Conservation (phyloP, 2,329 filamentous ascomycete genomes). For the Chaetomiaceae sp. region DNA sequence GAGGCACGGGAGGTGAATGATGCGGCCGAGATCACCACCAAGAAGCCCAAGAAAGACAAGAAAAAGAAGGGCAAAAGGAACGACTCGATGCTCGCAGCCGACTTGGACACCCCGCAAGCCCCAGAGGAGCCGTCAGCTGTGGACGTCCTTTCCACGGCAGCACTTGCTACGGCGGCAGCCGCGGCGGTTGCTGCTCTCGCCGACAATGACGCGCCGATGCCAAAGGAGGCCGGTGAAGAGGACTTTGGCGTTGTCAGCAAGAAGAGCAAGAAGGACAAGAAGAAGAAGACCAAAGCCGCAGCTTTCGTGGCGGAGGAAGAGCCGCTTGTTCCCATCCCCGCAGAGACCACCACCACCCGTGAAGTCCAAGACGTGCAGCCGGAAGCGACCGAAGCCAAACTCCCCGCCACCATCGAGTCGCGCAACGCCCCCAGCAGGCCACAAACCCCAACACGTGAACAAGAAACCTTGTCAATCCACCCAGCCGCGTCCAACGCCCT, state of each 20-base stretch:
- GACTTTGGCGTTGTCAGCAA: conserved; percentile 21
- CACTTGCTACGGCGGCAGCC: not conserved
- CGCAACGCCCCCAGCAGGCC: conserved; percentile 18
- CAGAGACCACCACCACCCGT: not conserved
- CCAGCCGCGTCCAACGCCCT: conserved; percentile 22
- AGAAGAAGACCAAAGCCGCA: conserved; percentile 28
- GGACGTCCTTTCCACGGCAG: conserved; percentile 3
- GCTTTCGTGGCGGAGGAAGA: conserved; percentile 10
- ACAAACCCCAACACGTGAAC: conserved; percentile 15
- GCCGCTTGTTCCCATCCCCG: not conserved
- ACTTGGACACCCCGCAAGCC: not conserved
- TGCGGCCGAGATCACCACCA: conserved; percentile 12
- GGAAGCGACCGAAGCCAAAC: not conserved
- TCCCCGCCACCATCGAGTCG: conserved; percentile 19
- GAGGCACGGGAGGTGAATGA: conserved; percentile 5
- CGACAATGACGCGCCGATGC: not conserved
- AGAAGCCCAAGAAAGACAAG: conserved; percentile 30
- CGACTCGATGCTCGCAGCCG: conserved; percentile 11
- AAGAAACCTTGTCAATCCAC: conserved; percentile 22
- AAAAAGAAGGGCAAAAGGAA: conserved; percentile 27
- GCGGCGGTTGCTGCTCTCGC: not conserved
- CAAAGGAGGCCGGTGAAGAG: conserved; percentile 18
- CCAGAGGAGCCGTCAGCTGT: conserved; percentile 7
- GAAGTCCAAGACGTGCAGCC: not conserved
- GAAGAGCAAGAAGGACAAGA: conserved; percentile 29